A percentile compares a stretch with the other conserved stretches of the same genome.
Conservation (phyloP, 768 basidiomycete species). For the Lactarius sanguifluus region DNA sequence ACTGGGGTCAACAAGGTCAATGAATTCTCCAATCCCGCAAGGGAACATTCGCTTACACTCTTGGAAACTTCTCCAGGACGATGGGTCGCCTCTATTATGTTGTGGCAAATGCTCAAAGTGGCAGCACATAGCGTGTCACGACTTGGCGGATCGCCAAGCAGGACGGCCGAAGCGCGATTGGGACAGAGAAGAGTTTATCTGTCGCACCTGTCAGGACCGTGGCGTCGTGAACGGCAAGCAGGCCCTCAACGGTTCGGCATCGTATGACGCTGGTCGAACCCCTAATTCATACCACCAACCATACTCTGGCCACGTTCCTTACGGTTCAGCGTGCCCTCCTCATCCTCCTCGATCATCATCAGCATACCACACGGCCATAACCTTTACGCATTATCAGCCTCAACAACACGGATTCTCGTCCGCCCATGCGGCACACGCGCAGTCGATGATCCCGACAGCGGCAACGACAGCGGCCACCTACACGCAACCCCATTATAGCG, state of each 20-base stretch:
- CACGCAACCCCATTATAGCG: constrained; percentile 5
- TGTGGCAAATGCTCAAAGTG: constrained; percentile 82
- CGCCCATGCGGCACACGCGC: constrained; percentile 16
- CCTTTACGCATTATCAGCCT: constrained; percentile 30
- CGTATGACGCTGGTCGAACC: constrained; percentile 5
- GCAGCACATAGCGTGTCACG: constrained; percentile 90
- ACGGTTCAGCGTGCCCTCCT: constrained; percentile 13
- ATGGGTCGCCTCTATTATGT: constrained; percentile 73
- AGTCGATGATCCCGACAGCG: constrained; percentile 3
- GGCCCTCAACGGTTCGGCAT: constrained; percentile 13
- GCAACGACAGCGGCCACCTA: constrained; percentile 4
- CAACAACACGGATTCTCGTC: constrained; percentile 27
- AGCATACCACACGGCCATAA: constrained; percentile 23
- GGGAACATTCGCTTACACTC: constrained; percentile 9
- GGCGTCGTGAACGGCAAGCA: constrained; percentile 12
- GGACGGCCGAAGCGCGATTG: constrained; percentile 76
- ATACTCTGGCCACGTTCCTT: constrained; percentile 15
- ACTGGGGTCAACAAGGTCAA: constrained; percentile 72
- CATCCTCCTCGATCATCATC: not conserved
- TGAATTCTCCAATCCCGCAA: constrained; percentile 21
- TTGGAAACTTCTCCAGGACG: constrained; percentile 54
- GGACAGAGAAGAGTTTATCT: constrained; percentile 83
- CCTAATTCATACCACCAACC: constrained; percentile 21
- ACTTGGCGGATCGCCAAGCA: constrained; percentile 60
- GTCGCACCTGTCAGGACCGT: constrained; percentile 52